phyloP scores from a whole-genome alignment of 768 basidiomycete species.

The Hypholoma fasciculare region DNA sequence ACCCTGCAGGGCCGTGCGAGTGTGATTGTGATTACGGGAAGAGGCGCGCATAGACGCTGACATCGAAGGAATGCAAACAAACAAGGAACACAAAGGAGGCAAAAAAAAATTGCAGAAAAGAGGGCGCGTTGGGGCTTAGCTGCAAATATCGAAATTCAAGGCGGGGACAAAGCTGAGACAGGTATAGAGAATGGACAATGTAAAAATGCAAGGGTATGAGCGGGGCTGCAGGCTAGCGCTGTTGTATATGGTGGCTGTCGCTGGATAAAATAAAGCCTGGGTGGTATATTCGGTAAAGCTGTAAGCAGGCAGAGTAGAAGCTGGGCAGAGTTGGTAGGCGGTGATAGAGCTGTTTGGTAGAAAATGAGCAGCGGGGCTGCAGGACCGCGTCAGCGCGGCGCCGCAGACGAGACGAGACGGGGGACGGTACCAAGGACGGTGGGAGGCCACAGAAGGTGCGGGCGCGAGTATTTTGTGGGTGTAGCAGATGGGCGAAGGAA shows the following conservation, averaged over 20 bases:
- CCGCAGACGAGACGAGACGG: too few relatives aligned
- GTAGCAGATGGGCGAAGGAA: conserved; percentile 1
- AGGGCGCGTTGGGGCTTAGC: conserved; percentile 7
- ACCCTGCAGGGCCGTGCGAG: conserved; percentile 4
- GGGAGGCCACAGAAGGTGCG: not conserved
- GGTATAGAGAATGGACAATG: not conserved
- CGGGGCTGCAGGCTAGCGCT: too few relatives aligned
- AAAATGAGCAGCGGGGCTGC: not conserved
- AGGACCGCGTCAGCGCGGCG: too few relatives aligned
- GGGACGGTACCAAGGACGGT: not conserved
- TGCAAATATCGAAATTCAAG: not conserved
- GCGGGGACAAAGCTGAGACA: not conserved
- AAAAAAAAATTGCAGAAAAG: conserved; percentile 8
- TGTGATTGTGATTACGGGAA: conserved; percentile 15
- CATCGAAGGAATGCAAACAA: not conserved
- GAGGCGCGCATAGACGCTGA: conserved; percentile 5
- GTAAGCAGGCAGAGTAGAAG: not conserved
- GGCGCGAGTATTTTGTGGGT: not conserved
- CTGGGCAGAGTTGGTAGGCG: not conserved
- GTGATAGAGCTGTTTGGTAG: not conserved
- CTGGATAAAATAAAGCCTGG: not conserved
- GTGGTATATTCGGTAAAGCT: not conserved
- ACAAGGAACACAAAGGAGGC: conserved; percentile 2
- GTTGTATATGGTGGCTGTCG: not conserved
- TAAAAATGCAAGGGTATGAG: not conserved